Percentiles rank a stretch among this genome's conserved stretches.
These are phyloP conservation scores for Zelopaecilomyces penicillatus DNA, from an alignment of 2,329 filamentous ascomycete genomes.

Conservation along the genomic window DNA sequence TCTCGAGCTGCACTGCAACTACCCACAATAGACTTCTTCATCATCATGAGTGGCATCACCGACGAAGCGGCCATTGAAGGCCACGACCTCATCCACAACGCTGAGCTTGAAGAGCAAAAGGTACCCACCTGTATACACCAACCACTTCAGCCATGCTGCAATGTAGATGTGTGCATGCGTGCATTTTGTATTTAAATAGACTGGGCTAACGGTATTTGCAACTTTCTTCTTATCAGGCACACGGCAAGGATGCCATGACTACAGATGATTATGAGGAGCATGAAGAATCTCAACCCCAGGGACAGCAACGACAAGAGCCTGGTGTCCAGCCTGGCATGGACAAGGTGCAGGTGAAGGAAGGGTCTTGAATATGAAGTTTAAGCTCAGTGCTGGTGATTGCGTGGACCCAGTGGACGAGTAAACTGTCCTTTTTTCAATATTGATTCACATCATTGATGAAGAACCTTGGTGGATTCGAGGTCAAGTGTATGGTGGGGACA, in stretches of 20 bases:
- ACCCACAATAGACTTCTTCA: too few relatives aligned
- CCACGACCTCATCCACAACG: conserved; percentile 27
- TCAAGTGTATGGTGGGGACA: too few relatives aligned
- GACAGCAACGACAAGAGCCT: neutral
- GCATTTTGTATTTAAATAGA: neutral
- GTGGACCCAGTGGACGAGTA: too few relatives aligned
- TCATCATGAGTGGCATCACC: conserved; percentile 14
- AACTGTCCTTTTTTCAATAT: too few relatives aligned
- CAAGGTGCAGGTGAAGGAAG: conserved; percentile 4
- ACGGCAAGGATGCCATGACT: conserved; percentile 8
- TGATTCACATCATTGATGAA: too few relatives aligned
- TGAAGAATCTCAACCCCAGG: neutral
- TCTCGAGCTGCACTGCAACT: too few relatives aligned
- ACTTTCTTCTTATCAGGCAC: neutral
- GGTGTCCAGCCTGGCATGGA: conserved; percentile 5
- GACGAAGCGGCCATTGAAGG: conserved; percentile 24
- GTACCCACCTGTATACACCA: neutral
- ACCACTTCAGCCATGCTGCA: too few relatives aligned
- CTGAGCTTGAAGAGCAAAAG: conserved; percentile 25
- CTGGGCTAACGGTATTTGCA: too few relatives aligned
- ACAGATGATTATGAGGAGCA: conserved; percentile 5
- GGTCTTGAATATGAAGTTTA: conserved; percentile 5
- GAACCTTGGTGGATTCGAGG: too few relatives aligned
- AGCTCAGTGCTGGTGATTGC: too few relatives aligned
- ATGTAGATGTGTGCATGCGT: neutral